phyloP scores from a whole-genome alignment of 1,284 basidiomycete genomes.

The Cryptococcus wingfieldii region DNA sequence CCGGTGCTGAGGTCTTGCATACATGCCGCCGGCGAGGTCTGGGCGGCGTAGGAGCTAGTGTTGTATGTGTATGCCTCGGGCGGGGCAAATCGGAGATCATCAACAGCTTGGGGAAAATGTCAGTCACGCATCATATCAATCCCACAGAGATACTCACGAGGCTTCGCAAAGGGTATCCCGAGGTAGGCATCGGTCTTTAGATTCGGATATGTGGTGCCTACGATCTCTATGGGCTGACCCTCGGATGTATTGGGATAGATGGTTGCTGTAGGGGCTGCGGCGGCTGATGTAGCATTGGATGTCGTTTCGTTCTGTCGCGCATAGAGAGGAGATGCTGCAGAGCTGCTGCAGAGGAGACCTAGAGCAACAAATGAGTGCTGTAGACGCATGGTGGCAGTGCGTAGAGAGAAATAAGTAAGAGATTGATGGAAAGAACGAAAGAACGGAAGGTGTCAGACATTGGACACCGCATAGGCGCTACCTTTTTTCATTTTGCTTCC shows the following conservation, averaged over 20 bases:
- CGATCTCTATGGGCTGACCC: not conserved
- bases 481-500: too few relatives aligned
- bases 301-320: not conserved
- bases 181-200: constrained; percentile 41
- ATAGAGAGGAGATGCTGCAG: too few relatives aligned
- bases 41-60: constrained; percentile 22
- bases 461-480: too few relatives aligned
- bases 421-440: too few relatives aligned
- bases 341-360: too few relatives aligned
- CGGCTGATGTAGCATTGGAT: not conserved
- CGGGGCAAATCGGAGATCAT: constrained; percentile 8
- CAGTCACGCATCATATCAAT: not conserved
- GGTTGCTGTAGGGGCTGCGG: not conserved
- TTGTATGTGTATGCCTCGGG: constrained; percentile 18
- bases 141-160: constrained; percentile 43
- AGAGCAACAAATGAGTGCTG: too few relatives aligned
- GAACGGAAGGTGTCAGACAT: too few relatives aligned
- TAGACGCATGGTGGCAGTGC: too few relatives aligned
- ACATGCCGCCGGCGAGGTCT: constrained; percentile 31
- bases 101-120: constrained; percentile 5
- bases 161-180: constrained; percentile 63
- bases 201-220: not conserved
- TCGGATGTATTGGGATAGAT: not conserved
- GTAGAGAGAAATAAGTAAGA: too few relatives aligned
- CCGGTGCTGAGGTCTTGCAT: constrained; percentile 22